Evolutionary conservation across 768 basidiomycete genomes (phyloP).

Genomic region (Candolleomyces efflorescens): DNA sequence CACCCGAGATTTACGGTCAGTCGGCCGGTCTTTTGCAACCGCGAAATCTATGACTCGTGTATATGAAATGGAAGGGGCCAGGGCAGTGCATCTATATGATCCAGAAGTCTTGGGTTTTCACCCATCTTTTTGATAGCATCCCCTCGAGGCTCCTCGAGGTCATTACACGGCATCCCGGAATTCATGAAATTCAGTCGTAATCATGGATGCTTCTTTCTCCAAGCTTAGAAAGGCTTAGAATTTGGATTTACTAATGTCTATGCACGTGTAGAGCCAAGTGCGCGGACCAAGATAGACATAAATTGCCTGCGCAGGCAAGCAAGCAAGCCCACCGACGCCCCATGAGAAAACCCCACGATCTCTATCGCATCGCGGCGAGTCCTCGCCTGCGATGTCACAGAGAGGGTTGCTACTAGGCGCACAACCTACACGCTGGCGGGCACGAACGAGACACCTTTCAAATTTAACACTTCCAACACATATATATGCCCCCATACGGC

Average conservation of each 20-base stretch:
- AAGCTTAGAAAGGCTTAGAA: background rate
- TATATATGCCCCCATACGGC: background rate
- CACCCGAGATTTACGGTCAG: background rate
- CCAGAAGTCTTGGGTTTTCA: background rate
- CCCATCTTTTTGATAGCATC: background rate
- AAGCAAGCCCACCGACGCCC: background rate
- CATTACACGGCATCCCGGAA: background rate
- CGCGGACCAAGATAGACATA: background rate
- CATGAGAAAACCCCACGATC: background rate
- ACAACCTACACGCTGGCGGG: background rate
- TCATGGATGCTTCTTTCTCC: background rate
- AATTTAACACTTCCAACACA: background rate
- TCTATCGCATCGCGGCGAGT: background rate
- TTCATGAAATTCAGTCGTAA: background rate
- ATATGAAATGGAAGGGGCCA: background rate
- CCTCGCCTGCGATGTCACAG: background rate
- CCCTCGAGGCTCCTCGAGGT: background rate
- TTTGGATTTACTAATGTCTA: no score
- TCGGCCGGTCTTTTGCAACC: background rate
- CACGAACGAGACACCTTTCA: conserved; percentile 1
- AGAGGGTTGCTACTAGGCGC: background rate
- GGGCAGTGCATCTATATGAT: background rate
- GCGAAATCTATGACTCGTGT: background rate
- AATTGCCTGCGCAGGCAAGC: background rate
- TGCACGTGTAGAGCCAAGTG: background rate